These are phyloP conservation scores for Pseudozyma thailandica DNA, from an alignment of 1,284 basidiomycete genomes.

Conservation along the genomic window DNA sequence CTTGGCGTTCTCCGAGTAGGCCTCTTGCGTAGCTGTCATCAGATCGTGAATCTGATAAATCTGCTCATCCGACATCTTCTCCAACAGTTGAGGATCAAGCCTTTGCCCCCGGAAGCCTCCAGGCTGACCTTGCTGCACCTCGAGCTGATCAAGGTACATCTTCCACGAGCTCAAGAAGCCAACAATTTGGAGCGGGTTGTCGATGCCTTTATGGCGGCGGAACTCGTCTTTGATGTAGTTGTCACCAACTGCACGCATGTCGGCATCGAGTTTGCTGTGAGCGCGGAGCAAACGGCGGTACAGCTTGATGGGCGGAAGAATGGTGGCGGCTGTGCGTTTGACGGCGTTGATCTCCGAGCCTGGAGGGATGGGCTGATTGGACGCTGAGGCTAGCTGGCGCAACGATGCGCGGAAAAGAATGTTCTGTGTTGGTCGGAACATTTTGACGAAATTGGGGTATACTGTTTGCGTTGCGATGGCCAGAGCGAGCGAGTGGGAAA, in stretches of 20 bases:
- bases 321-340: constrained; percentile 38
- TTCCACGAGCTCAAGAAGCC: constrained; percentile 68
- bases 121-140: constrained; percentile 42
- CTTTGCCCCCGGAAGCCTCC: constrained; percentile 47
- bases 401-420: constrained; percentile 21
- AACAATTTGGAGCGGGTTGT: constrained; percentile 66
- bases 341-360: constrained; percentile 37
- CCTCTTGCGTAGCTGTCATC: constrained; percentile 58
- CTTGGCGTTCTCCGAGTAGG: constrained; percentile 57
- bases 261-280: constrained; percentile 56
- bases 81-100: constrained; percentile 53
- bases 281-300: constrained; percentile 64
- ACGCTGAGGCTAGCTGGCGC: constrained; percentile 29
- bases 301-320: constrained; percentile 64
- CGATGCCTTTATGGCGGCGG: constrained; percentile 56
- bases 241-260: constrained; percentile 67
- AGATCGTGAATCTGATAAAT: constrained; percentile 68
- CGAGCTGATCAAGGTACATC: constrained; percentile 64
- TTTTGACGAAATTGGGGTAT: background rate
- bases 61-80: constrained; percentile 67
- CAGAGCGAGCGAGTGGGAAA: background rate
- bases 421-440: constrained; percentile 33
- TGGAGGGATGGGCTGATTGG: constrained; percentile 40
- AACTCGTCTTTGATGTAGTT: constrained; percentile 68
- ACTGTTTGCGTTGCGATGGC: background rate